Evolutionary conservation across 805 yeast species (phyloP), one percentile per base, ranked within the genome.

Genomic region (Priceomyces castillae): DNA sequence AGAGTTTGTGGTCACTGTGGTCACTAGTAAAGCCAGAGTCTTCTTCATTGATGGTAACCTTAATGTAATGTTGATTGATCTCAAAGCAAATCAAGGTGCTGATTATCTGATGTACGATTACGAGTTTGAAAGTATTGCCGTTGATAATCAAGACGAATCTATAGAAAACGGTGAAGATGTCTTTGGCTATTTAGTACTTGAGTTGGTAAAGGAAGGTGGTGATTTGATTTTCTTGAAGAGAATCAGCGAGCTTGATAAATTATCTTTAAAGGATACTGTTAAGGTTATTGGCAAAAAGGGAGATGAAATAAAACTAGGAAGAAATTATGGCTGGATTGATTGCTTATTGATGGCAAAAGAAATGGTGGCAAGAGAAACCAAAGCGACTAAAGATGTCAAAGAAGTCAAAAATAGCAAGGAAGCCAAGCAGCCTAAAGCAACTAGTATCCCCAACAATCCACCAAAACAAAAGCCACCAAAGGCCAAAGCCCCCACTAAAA

Each of bases 41-140:
- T 69, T 71, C 40, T 65, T 71, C 41, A 61, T 71, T 20, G 74
- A 68, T 44, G 56, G 59, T 0, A 35, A 48, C 0, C 52, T 71
- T 25, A 61, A 64, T 49, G 71, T 65, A 0, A 60, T 58, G 59
- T 44, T 69, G 54, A 64, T 71, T 7, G 74, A 71, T 46, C 58
- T 71, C 47, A 67, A 69, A 30, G 71, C 74, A 18, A 69, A 71
- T 38, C 59, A 61, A 37, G 72, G 72, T 1, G 55, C 54, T n/a
- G 72, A 78, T 50, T 79, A 85, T 42, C 86, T 86, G 55, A 81
- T 86, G 82, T 86, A 85, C 58, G 92, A 85, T 61, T 84, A 82
- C 61, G 92, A 85, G 58, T 85, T 86, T 61, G 82, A 81, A 52
- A 47, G 52, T 17, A 42, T 52, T 12, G 49, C 57, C 2, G 53